phyloP scores from a whole-genome alignment of 108 stramenopile species.

The Pseudonitzschia multistriata region DNA sequence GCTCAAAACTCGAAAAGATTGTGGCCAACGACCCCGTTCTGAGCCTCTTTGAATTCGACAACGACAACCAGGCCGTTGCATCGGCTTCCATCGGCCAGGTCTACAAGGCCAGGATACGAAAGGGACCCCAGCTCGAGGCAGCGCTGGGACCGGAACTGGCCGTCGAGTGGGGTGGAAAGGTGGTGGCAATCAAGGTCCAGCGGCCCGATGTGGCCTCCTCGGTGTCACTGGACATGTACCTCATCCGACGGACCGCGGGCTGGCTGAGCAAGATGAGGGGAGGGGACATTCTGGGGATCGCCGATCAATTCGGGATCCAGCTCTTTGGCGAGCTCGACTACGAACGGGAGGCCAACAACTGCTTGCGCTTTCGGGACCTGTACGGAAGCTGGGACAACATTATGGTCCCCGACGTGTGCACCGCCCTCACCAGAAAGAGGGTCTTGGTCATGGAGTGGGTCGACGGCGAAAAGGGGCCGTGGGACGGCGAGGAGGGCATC shows the following conservation, averaged over 20 bases:
- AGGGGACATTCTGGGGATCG: slow-evolving; percentile 82
- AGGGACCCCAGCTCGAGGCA: slow-evolving; percentile 30
- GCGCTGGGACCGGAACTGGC: slow-evolving; percentile 48
- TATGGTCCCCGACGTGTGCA: slow-evolving; percentile 73
- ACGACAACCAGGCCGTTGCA: slow-evolving; percentile 74
- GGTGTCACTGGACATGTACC: slow-evolving; percentile 88
- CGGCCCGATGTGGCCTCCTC: slow-evolving; percentile 83
- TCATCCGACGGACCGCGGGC: slow-evolving; percentile 70
- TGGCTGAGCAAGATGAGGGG: slow-evolving; percentile 76
- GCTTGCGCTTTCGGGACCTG: slow-evolving; percentile 78
- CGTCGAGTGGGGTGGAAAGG: slow-evolving; percentile 70
- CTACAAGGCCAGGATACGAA: slow-evolving; percentile 63
- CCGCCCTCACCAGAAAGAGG: slow-evolving; percentile 69
- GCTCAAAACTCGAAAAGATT: slow-evolving; percentile 44
- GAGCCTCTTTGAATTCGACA: slow-evolving; percentile 78
- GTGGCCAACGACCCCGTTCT: slow-evolving; percentile 66
- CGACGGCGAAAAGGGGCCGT: slow-evolving; percentile 89
- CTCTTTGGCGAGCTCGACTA: slow-evolving; percentile 92
- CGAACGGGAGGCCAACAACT: slow-evolving; percentile 77
- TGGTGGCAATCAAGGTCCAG: slow-evolving; percentile 89
- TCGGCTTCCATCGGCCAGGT: slow-evolving; percentile 91
- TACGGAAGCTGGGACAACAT: slow-evolving; percentile 85
- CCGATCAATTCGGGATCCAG: slow-evolving; percentile 90
- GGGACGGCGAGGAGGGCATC: slow-evolving; percentile 79
- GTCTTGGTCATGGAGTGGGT: slow-evolving; percentile 93